Conservation (phyloP, 257 asterid genomes). For the Schizonepeta tenuifolia region DNA sequence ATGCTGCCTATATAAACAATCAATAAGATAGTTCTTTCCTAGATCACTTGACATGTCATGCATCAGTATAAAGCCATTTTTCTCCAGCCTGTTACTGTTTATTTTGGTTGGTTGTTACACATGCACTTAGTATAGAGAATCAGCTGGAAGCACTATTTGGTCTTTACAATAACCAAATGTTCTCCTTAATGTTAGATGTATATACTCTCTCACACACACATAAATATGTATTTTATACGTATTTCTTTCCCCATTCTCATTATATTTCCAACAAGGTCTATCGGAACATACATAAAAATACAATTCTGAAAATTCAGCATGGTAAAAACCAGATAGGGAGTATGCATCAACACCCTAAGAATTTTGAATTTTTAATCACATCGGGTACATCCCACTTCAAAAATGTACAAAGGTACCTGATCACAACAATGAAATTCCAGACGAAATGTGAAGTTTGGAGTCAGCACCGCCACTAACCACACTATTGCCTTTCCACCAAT, state of each 20-base stretch:
- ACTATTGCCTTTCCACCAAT: slow-evolving; percentile 87
- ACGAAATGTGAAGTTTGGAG: slow-evolving; percentile 80
- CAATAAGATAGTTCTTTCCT: not conserved
- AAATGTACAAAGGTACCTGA: slow-evolving; percentile 34
- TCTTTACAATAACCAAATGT: not conserved
- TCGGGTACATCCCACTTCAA: not conserved
- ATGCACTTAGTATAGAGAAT: no score
- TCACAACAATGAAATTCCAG: slow-evolving; percentile 69
- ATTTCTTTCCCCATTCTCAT: not conserved
- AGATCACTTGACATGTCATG: not conserved
- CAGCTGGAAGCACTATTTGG: not conserved
- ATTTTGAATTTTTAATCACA: not conserved
- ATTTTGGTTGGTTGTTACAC: no score
- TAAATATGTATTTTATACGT: not conserved
- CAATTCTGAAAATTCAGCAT: not conserved
- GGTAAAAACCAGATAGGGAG: not conserved
- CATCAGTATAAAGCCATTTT: no score
- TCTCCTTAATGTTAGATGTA: not conserved
- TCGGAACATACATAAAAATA: not conserved
- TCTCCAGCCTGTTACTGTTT: no score
- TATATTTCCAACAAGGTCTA: not conserved
- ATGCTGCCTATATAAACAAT: not conserved
- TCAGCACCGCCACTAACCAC: slow-evolving; percentile 92
- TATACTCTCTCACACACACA: not conserved
- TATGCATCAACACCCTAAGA: not conserved